Conservation (phyloP, 164 flowering plant genomes). For the Magnolia changhungtana region DNA sequence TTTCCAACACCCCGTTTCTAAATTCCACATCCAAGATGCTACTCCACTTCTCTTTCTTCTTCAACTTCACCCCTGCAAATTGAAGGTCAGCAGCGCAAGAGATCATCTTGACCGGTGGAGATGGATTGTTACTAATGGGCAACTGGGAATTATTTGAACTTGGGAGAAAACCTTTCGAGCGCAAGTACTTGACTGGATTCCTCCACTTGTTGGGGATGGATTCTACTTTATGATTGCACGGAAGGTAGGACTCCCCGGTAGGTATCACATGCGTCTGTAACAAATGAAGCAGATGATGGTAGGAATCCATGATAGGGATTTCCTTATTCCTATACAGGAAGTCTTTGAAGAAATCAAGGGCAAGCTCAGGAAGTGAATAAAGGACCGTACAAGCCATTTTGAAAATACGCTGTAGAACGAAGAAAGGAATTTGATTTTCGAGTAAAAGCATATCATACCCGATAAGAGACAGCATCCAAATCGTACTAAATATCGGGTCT, state of each 20-base stretch:
- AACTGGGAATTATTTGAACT: background rate
- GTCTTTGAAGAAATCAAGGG: constrained; percentile 11
- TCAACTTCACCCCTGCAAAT: constrained; percentile 13
- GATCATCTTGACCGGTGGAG: background rate
- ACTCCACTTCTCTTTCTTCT: background rate
- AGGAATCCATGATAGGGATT: background rate
- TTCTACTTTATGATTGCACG: no score
- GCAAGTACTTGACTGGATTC: background rate
- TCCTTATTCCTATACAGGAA: background rate
- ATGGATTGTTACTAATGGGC: background rate
- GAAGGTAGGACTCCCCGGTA: background rate
- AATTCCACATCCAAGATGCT: background rate
- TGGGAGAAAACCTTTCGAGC: background rate
- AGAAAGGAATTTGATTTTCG: constrained; percentile 20
- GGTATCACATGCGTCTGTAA: no score
- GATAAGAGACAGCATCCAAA: constrained; percentile 7
- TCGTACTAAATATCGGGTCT: background rate
- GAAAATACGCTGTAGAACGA: constrained; percentile 2
- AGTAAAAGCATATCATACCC: constrained; percentile 13
- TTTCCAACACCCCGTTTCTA: background rate
- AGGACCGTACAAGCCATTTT: background rate
- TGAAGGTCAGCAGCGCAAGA: constrained; percentile 1
- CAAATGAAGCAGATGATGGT: constrained; percentile 11
- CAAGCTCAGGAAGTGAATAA: background rate
- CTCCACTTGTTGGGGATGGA: no score